Conservation (phyloP, 2,329 filamentous ascomycete genomes). For the Didymella pinodella region DNA sequence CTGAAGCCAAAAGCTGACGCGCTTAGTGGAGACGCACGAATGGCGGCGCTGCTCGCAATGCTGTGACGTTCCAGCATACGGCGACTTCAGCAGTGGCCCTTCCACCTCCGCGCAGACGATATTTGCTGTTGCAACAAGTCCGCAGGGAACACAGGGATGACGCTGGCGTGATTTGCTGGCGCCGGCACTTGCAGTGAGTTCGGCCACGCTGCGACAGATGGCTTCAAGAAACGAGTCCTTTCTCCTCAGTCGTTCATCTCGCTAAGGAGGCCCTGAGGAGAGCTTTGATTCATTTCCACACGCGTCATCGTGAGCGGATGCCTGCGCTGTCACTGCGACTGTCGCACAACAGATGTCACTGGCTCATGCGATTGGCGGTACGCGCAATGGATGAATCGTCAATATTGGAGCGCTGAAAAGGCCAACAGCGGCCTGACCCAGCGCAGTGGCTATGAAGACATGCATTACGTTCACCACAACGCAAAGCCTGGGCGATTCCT, state of each 20-base stretch:
- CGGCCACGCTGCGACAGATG: constrained; percentile 27
- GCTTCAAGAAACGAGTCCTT: constrained; percentile 35
- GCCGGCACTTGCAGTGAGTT: constrained; percentile 44
- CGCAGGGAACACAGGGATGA: constrained; percentile 32
- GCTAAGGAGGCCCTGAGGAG: constrained; percentile 39
- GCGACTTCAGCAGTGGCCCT: constrained; percentile 7
- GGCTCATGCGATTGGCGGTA: constrained; percentile 32
- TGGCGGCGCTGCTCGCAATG: constrained; percentile 6
- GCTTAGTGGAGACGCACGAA: constrained; percentile 25
- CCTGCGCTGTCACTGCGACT: constrained; percentile 21
- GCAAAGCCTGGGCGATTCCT: constrained; percentile 32
- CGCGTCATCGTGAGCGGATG: constrained; percentile 32
- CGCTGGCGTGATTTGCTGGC: constrained; percentile 29
- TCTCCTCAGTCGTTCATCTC: constrained; percentile 51
- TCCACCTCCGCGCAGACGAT: constrained; percentile 10
- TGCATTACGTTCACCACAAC: constrained; percentile 41
- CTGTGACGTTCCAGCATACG: constrained; percentile 17
- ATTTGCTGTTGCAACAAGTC: constrained; percentile 7
- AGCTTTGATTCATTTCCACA: constrained; percentile 40
- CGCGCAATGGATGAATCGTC: constrained; percentile 25
- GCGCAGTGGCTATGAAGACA: constrained; percentile 36
- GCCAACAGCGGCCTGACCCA: constrained; percentile 35
- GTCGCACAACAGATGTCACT: constrained; percentile 37
- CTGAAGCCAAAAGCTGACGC: constrained; percentile 34
- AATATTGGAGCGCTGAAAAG: constrained; percentile 26